Conservation (phyloP, 768 basidiomycete genomes). For the Xerocomellus chrysenteron region DNA sequence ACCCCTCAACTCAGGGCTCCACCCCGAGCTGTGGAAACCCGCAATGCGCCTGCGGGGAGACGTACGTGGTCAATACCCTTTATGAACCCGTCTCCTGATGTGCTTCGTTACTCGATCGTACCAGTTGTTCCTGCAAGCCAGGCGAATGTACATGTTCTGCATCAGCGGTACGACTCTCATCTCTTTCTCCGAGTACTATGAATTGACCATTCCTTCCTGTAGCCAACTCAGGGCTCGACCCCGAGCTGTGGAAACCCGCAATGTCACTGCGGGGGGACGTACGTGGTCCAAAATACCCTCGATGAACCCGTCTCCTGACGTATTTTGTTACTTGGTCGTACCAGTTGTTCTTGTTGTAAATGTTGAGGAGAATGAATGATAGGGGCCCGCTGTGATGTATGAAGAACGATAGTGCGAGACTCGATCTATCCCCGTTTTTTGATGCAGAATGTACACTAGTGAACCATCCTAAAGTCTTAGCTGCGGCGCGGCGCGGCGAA, state of each 20-base stretch:
- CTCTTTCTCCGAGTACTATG: neutral
- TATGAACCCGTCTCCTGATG: neutral
- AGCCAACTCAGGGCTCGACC: constrained; percentile 4
- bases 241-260: constrained; percentile 19
- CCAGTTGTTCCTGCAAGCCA: constrained; percentile 14
- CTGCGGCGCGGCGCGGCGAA: no score
- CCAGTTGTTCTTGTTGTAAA: constrained; percentile 17
- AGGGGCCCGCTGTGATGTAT: neutral
- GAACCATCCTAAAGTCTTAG: no score
- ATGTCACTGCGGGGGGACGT: constrained; percentile 18
- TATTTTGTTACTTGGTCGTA: neutral
- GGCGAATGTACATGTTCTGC: constrained; percentile 7
- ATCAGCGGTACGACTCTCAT: neutral
- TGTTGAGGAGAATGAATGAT: neutral
- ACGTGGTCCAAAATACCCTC: neutral
- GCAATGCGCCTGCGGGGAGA: constrained; percentile 15
- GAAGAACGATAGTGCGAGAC: neutral
- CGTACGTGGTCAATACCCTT: neutral
- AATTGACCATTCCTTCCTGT: neutral
- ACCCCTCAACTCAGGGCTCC: neutral
- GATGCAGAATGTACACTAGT: neutral
- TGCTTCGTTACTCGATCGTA: neutral
- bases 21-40: constrained; percentile 20
- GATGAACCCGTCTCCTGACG: neutral
- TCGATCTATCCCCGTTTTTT: neutral